Percentiles rank a stretch among this genome's conserved stretches.
Evolutionary conservation across 352 stramenopile species (phyloP).

Genomic region (Pythium brassicae): DNA sequence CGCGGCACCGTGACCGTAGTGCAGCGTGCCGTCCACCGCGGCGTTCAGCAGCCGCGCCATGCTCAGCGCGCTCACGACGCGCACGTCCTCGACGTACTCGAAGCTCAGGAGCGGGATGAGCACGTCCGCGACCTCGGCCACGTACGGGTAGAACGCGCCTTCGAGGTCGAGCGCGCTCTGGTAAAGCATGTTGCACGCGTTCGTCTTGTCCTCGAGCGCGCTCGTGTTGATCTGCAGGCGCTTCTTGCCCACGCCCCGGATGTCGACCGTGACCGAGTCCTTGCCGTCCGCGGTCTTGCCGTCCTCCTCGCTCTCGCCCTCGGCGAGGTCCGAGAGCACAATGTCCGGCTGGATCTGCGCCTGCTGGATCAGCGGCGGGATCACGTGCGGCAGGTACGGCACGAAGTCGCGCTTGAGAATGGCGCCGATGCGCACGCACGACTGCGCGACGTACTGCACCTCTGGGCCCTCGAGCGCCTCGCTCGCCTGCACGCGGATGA

Average conservation of each 20-base stretch:
- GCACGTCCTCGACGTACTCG: slow-evolving; percentile 84
- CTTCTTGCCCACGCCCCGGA: slow-evolving; percentile 78
- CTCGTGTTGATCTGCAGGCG: slow-evolving; percentile 85
- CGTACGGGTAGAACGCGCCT: slow-evolving; percentile 80
- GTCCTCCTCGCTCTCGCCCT: slow-evolving; percentile 52
- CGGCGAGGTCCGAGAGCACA: slow-evolving; percentile 62
- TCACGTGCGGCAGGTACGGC: slow-evolving; percentile 78
- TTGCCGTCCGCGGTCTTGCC: slow-evolving; percentile 56
- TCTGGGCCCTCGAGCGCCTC: slow-evolving; percentile 69
- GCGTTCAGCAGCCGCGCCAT: slow-evolving; percentile 70
- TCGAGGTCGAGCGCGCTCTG: slow-evolving; percentile 80
- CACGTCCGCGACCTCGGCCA: slow-evolving; percentile 68
- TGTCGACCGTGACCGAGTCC: slow-evolving; percentile 72
- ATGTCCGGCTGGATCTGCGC: slow-evolving; percentile 80
- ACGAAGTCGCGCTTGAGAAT: slow-evolving; percentile 87
- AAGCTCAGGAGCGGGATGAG: slow-evolving; percentile 78
- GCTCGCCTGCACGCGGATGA: slow-evolving; percentile 69
- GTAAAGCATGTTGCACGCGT: slow-evolving; percentile 88
- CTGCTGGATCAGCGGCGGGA: slow-evolving; percentile 79
- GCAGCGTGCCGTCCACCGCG: slow-evolving; percentile 65
- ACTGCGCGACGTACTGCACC: slow-evolving; percentile 85
- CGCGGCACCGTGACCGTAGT: slow-evolving; percentile 51
- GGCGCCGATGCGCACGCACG: slow-evolving; percentile 81
- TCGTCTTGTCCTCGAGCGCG: slow-evolving; percentile 82
- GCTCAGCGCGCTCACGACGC: slow-evolving; percentile 72